Percentiles rank a stretch among this genome's conserved stretches.
Evolutionary conservation across 495 filamentous ascomycete species (phyloP).

Genomic region (Penicillium longicatenatum): DNA sequence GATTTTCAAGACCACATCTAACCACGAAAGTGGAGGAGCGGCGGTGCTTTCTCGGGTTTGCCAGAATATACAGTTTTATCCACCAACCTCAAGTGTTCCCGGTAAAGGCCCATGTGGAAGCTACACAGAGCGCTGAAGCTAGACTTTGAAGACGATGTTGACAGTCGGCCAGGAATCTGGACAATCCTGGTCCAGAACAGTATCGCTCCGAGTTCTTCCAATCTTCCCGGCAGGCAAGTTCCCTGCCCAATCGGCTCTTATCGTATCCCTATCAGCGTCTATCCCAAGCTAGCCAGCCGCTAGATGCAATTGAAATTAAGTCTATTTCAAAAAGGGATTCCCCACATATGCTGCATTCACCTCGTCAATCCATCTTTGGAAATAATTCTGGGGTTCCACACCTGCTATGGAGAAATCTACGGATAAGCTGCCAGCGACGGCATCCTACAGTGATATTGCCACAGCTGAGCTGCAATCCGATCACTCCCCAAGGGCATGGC

Average conservation of each 20-base stretch:
- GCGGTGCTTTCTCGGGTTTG: too few species aligned
- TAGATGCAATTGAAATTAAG: neutral
- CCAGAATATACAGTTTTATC: too few species aligned
- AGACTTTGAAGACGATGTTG: neutral
- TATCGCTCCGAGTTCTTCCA: neutral
- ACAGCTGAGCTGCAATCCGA: neutral
- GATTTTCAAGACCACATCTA: too few species aligned
- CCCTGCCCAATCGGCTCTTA: neutral
- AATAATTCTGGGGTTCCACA: neutral
- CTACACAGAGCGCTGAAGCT: too few species aligned
- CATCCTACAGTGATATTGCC: neutral
- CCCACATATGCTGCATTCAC: neutral
- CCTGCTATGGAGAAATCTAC: neutral
- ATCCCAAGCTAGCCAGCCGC: neutral
- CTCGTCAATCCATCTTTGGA: neutral
- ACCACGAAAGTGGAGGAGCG: too few species aligned
- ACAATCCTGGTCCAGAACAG: neutral
- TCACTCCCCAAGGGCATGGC: conserved; percentile 1
- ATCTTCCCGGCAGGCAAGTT: neutral
- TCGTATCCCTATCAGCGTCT: neutral
- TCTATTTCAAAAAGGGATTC: neutral
- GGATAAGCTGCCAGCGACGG: neutral
- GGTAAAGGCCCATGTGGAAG: too few species aligned
- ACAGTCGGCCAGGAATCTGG: neutral
- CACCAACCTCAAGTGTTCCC: too few species aligned